A percentile compares a stretch with the other conserved stretches of the same genome.
These are phyloP conservation scores for Ophiosphaerella korrae DNA, from an alignment of 2,329 filamentous ascomycete species.

Conservation along the genomic window DNA sequence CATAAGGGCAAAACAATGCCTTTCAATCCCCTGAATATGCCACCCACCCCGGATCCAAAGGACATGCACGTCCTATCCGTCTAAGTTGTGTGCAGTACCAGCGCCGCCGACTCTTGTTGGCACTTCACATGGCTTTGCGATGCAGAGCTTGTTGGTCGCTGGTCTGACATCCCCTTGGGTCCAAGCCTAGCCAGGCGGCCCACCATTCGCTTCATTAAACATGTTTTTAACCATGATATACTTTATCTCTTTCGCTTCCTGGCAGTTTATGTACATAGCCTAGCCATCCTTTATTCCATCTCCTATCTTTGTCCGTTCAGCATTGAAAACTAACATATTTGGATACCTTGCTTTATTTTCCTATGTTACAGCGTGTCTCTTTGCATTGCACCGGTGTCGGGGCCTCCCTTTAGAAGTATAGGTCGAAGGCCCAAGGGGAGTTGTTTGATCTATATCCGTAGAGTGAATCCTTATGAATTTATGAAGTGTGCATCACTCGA, in stretches of 20 bases:
- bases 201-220: constrained; percentile 16
- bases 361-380: constrained; percentile 8
- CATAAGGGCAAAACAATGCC: constrained; percentile 52
- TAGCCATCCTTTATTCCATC: constrained; percentile 3
- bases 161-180: constrained; percentile 28
- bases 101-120: constrained; percentile 44
- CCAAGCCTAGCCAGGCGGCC: constrained; percentile 7
- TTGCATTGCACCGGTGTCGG: constrained; percentile 8
- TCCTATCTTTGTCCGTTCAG: neutral
- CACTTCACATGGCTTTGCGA: constrained; percentile 36
- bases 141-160: constrained; percentile 47
- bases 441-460: constrained; percentile 3
- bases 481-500: neutral
- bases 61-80: constrained; percentile 54
- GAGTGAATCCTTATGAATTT: neutral
- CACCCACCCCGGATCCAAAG: constrained; percentile 32
- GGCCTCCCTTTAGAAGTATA: constrained; percentile 14
- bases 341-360: neutral
- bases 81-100: constrained; percentile 42
- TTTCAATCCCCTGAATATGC: constrained; percentile 34
- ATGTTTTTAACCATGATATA: constrained; percentile 13
- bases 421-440: constrained; percentile 17
- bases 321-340: neutral
- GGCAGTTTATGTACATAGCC: constrained; percentile 31
- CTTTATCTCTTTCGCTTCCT: constrained; percentile 12